Evolutionary conservation across 495 filamentous ascomycete genomes (phyloP).

Genomic region (Penicillium ochrochloron): DNA sequence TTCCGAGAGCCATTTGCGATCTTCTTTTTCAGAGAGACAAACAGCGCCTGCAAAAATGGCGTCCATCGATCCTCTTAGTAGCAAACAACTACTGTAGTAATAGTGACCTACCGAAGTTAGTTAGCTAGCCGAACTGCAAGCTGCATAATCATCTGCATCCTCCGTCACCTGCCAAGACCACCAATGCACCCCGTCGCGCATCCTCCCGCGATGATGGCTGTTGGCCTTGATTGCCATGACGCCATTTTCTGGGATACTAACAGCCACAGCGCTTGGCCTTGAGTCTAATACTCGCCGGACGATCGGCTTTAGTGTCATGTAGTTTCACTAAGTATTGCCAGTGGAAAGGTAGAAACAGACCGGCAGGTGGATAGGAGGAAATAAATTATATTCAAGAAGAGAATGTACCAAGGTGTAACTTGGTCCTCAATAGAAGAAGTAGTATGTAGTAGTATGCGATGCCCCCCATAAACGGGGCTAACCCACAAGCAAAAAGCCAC

Average conservation of each 20-base stretch:
- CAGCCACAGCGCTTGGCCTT: background rate
- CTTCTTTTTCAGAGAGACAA: background rate
- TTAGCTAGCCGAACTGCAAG: background rate
- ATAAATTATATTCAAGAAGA: constrained; percentile 6
- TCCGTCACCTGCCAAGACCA: constrained; percentile 3
- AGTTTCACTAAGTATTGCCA: background rate
- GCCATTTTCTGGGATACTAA: background rate
- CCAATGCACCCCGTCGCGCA: background rate
- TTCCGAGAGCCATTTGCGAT: too few species aligned
- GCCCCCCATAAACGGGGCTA: background rate
- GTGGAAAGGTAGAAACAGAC: background rate
- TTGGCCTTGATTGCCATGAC: background rate
- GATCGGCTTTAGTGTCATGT: background rate
- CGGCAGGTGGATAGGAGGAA: too few species aligned
- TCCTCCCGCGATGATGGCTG: constrained; percentile 1
- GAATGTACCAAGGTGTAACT: background rate
- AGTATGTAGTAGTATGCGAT: background rate
- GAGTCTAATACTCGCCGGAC: background rate
- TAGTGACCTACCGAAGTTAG: too few species aligned
- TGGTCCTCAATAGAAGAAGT: background rate
- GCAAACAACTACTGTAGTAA: background rate
- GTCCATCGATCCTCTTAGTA: background rate
- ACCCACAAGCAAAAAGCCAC: constrained; percentile 16
- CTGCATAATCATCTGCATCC: background rate
- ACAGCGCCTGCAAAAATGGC: too few species aligned